These are phyloP conservation scores for Penicillium ucsense DNA, from an alignment of 495 filamentous ascomycete species.

Conservation along the genomic window DNA sequence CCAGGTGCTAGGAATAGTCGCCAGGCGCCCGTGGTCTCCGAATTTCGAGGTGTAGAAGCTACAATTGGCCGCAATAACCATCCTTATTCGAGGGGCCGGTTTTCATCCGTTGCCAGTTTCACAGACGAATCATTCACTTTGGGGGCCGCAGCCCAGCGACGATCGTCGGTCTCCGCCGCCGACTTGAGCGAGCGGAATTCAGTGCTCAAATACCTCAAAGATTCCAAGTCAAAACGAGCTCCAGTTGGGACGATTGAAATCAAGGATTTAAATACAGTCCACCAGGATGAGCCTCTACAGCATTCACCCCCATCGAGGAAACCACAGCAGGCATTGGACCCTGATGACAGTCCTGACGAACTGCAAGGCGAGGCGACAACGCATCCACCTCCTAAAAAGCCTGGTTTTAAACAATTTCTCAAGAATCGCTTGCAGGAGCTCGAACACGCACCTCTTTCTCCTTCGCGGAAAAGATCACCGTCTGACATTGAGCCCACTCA, in stretches of 20 bases:
- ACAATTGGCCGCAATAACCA: background rate
- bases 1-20: conserved; percentile 6
- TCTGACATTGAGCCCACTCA: conserved; percentile 24
- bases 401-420: background rate
- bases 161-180: conserved; percentile 1
- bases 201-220: background rate
- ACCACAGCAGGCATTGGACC: conserved; percentile 3
- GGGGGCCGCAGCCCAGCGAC: conserved; percentile 20
- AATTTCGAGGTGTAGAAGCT: conserved; percentile 18
- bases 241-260: conserved; percentile 12
- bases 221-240: background rate
- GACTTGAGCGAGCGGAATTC: background rate
- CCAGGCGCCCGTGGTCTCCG: background rate
- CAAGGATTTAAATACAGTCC: background rate
- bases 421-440: background rate
- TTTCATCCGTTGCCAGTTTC: conserved; percentile 3
- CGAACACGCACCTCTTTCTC: background rate
- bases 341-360: conserved; percentile 35
- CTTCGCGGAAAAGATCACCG: conserved; percentile 15
- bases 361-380: conserved; percentile 33
- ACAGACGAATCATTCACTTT: conserved; percentile 18
- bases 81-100: background rate
- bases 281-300: background rate
- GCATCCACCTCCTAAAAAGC: conserved; percentile 8
- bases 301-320: conserved; percentile 1